These are phyloP conservation scores for Russula sp. DNA, from an alignment of 768 basidiomycete species.

Conservation along the genomic window DNA sequence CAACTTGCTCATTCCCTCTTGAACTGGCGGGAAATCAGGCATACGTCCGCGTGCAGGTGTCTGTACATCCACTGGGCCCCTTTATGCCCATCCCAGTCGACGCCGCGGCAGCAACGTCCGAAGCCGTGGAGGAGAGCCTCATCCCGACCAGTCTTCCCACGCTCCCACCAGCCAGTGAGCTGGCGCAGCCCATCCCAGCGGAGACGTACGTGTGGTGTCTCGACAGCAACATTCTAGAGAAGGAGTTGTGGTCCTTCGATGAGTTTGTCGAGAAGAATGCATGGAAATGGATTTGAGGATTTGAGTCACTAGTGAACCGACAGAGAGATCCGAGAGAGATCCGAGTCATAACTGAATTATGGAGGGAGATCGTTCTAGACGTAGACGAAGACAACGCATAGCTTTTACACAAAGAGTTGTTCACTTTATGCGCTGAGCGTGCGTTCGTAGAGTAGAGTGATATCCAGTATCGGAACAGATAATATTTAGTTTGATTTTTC, in stretches of 20 bases:
- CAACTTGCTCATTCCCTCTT: no score
- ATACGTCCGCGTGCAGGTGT: constrained; percentile 52
- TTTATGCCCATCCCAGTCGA: constrained; percentile 28
- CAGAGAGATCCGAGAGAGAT: no score
- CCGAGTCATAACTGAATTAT: no score
- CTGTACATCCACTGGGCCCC: constrained; percentile 48
- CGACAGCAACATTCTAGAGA: constrained; percentile 37
- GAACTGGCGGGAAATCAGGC: constrained; percentile 42
- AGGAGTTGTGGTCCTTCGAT: constrained; percentile 73
- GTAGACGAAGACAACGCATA: no score
- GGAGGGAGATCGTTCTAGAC: no score
- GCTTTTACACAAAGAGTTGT: no score
- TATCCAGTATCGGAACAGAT: no score
- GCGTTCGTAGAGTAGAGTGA: no score
- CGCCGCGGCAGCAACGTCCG: background rate
- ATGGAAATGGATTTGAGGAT: constrained; percentile 57
- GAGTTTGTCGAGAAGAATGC: constrained; percentile 71
- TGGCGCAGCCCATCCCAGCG: constrained; percentile 36
- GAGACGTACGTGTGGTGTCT: constrained; percentile 69
- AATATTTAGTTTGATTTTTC: no score
- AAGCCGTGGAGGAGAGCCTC: constrained; percentile 27
- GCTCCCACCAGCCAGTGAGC: constrained; percentile 32
- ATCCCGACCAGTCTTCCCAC: constrained; percentile 36
- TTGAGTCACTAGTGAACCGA: no score
- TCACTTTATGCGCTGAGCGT: no score